Evolutionary conservation across 177 flowering plant genomes (phyloP).

Genomic region (Telopea speciosissima): DNA sequence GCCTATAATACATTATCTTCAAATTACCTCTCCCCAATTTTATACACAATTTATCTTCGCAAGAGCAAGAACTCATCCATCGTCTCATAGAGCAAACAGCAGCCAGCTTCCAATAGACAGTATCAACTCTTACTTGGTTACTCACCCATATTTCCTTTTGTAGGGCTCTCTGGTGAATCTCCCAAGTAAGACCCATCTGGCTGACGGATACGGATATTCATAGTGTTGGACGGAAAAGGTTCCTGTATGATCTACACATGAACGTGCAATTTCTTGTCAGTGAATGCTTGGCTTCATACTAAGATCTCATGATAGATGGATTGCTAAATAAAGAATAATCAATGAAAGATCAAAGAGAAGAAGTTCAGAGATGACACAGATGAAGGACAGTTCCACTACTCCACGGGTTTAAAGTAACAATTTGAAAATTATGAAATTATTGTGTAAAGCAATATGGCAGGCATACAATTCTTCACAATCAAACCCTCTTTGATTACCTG

Average conservation of each 20-base stretch:
- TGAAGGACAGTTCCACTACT: no score
- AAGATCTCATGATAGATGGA: background rate
- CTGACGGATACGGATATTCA: slow-evolving; percentile 30
- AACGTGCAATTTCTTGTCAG: background rate
- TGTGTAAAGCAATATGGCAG: no score
- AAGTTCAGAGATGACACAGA: background rate
- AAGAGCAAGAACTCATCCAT: background rate
- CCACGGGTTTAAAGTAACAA: no score
- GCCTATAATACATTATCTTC: background rate
- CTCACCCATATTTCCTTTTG: slow-evolving; percentile 18
- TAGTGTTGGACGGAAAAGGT: slow-evolving; percentile 25
- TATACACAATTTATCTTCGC: background rate
- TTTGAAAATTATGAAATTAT: no score
- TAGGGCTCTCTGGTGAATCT: slow-evolving; percentile 32
- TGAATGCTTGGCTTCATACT: background rate
- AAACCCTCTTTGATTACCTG: slow-evolving; percentile 26
- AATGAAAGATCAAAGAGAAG: background rate
- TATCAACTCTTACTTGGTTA: slow-evolving; percentile 13
- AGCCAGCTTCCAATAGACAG: background rate
- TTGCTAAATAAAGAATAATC: background rate
- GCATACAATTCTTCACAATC: no score
- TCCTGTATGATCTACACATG: slow-evolving; percentile 28
- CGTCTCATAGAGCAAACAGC: background rate
- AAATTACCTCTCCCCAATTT: background rate
- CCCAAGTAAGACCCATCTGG: slow-evolving; percentile 26